Percentiles rank a stretch among this genome's conserved stretches.
Conservation (phyloP, 2,329 filamentous ascomycete species). For the Geosmithia flava region DNA sequence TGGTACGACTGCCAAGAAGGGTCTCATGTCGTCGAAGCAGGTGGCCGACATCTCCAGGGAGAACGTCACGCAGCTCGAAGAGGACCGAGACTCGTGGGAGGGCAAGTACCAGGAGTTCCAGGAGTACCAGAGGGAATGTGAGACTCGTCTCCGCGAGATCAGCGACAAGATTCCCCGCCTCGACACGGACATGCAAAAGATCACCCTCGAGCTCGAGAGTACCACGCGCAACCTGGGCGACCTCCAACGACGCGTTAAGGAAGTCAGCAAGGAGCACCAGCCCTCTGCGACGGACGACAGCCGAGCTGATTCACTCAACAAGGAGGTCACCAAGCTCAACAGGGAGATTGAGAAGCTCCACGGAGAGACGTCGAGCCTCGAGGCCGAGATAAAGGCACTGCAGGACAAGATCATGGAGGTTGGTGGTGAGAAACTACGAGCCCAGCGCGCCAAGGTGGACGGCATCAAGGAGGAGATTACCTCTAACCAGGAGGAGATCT, state of each 20-base stretch:
- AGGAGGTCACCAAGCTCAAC: constrained; percentile 63
- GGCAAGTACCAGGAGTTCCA: constrained; percentile 75
- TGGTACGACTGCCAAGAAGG: constrained; percentile 79
- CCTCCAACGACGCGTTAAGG: constrained; percentile 71
- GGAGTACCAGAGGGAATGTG: constrained; percentile 69
- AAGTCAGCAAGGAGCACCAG: constrained; percentile 70
- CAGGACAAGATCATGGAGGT: constrained; percentile 99
- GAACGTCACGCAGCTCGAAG: constrained; percentile 76
- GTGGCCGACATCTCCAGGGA: constrained; percentile 80
- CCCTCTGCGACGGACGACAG: constrained; percentile 70
- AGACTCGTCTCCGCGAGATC: constrained; percentile 58
- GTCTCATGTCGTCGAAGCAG: constrained; percentile 93
- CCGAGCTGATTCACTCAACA: constrained; percentile 60
- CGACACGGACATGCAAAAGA: constrained; percentile 86
- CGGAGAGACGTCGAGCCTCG: constrained; percentile 75
- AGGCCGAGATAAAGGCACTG: constrained; percentile 82
- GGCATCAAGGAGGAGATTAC: constrained; percentile 76
- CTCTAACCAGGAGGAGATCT: constrained; percentile 68
- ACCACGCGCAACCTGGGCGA: constrained; percentile 74
- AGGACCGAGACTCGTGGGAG: constrained; percentile 76
- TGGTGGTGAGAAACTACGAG: constrained; percentile 82
- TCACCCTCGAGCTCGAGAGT: constrained; percentile 78
- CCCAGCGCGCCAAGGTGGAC: constrained; percentile 86
- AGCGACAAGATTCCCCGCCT: constrained; percentile 70
- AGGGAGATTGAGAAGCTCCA: constrained; percentile 71